Percentiles rank a stretch among this genome's conserved stretches.
phyloP scores from a whole-genome alignment of 495 filamentous ascomycete species.

The Penicillium waksmanii region DNA sequence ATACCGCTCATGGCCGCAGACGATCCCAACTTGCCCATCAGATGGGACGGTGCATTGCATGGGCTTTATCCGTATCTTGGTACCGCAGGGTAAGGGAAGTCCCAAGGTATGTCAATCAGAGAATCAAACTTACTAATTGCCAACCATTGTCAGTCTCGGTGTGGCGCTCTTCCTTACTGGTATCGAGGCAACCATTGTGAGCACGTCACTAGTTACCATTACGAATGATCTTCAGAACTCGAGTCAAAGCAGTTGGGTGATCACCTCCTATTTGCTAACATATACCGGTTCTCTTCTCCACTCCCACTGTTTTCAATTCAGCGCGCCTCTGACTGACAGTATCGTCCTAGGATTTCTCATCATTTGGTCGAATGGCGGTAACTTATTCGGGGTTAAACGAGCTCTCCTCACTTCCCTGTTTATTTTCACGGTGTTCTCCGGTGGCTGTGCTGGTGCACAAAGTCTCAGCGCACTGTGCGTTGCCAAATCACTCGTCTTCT shows the following conservation, averaged over 20 bases:
- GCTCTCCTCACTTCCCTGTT: slow-evolving; percentile 50
- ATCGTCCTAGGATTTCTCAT: slow-evolving; percentile 53
- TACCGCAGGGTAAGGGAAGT: too few species aligned
- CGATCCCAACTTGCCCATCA: too few species aligned
- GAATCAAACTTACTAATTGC: too few species aligned
- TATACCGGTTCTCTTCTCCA: slow-evolving; percentile 55
- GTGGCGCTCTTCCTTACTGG: slow-evolving; percentile 58
- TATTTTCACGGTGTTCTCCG: slow-evolving; percentile 57
- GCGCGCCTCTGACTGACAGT: too few species aligned
- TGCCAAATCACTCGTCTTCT: too few species aligned
- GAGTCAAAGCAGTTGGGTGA: slow-evolving; percentile 53
- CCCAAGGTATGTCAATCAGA: too few species aligned
- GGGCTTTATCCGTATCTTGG: too few species aligned
- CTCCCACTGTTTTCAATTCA: too few species aligned
- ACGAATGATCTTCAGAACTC: slow-evolving; percentile 53
- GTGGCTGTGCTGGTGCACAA: slow-evolving; percentile 54
- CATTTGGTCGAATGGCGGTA: slow-evolving; percentile 58
- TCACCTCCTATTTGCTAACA: slow-evolving; percentile 56
- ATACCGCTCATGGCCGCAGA: too few species aligned
- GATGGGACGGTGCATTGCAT: too few species aligned
- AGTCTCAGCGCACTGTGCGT: slow-evolving; percentile 55
- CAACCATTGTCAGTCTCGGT: slow-evolving; percentile 54
- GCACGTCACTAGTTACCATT: slow-evolving; percentile 61
- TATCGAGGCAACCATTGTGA: slow-evolving; percentile 63
- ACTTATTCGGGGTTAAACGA: slow-evolving; percentile 58